Conservation (phyloP, 768 basidiomycete species). For the Leucogyrophana mollusca region DNA sequence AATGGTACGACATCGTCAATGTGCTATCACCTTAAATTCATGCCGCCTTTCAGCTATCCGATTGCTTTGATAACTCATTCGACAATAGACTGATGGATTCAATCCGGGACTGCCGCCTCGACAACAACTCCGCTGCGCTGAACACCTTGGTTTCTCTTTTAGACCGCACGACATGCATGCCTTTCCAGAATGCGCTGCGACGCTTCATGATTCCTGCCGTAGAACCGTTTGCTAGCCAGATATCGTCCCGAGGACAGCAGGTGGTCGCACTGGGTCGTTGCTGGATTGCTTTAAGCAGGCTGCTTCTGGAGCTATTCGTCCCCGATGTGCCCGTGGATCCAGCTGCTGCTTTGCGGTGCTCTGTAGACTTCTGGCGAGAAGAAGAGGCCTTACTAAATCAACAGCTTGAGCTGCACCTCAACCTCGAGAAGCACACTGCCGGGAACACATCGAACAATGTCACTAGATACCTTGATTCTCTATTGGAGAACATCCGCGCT, state of each 20-base stretch:
- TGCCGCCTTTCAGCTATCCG: conserved; percentile 34
- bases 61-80: conserved; percentile 44
- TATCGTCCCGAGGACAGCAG: conserved; percentile 19
- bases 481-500: conserved; percentile 29
- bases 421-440: conserved; percentile 52
- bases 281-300: conserved; percentile 61
- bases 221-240: conserved; percentile 13
- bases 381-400: conserved; percentile 39
- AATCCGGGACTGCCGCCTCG: conserved; percentile 7
- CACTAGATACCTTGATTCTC: conserved; percentile 41
- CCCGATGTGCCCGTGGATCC: conserved; percentile 90
- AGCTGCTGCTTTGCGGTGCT: conserved; percentile 56
- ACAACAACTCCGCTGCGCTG: conserved; percentile 17
- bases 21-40: background rate
- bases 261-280: conserved; percentile 38
- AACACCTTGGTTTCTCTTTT: conserved; percentile 29
- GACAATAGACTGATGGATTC: conserved; percentile 21
- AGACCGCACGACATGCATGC: conserved; percentile 29
- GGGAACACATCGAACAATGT: conserved; percentile 56
- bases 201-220: conserved; percentile 29
- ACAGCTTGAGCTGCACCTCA: conserved; percentile 53
- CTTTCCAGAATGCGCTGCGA: conserved; percentile 33
- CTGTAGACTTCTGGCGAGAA: conserved; percentile 40
- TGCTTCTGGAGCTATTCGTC: conserved; percentile 71
- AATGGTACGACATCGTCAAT: conserved; percentile 33